phyloP scores from a whole-genome alignment of 306 rosid genomes.

The Cicer judaicum region DNA sequence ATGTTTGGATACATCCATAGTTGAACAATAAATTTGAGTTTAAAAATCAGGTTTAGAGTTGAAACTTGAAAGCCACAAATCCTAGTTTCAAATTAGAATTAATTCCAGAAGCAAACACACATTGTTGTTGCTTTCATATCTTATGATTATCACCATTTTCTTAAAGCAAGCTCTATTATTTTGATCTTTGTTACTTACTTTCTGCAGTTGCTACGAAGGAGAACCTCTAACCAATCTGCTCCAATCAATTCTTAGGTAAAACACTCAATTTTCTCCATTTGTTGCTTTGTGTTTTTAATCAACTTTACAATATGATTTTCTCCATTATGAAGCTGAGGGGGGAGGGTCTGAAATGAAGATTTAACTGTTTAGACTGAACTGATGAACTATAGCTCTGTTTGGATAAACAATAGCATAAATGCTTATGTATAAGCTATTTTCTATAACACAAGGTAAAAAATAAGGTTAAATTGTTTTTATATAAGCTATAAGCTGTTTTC shows the following conservation, averaged over 20 bases:
- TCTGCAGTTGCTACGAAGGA: constrained; percentile 66
- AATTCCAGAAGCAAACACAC: too few species aligned
- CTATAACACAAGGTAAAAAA: too few species aligned
- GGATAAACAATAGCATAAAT: too few species aligned
- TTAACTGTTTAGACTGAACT: constrained; percentile 35
- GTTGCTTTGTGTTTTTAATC: constrained; percentile 14
- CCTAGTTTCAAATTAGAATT: too few species aligned
- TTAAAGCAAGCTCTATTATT: not conserved
- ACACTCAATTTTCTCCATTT: not conserved
- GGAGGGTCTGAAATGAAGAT: not conserved
- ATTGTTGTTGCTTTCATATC: not conserved
- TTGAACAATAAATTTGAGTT: too few species aligned
- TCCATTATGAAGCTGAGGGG: constrained; percentile 14
- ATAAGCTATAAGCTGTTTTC: too few species aligned
- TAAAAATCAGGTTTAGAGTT: too few species aligned
- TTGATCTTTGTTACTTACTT: constrained; percentile 24
- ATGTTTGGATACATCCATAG: too few species aligned
- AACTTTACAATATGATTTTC: constrained; percentile 16
- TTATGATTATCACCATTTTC: constrained; percentile 6
- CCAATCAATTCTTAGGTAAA: constrained; percentile 63
- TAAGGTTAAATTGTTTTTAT: too few species aligned
- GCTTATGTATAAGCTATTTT: too few species aligned
- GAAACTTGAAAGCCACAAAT: too few species aligned
- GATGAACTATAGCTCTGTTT: not conserved
- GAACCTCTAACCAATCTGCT: constrained; percentile 59